Evolutionary conservation across 306 rosid genomes (phyloP).

Genomic region (Inga leiocalycina): DNA sequence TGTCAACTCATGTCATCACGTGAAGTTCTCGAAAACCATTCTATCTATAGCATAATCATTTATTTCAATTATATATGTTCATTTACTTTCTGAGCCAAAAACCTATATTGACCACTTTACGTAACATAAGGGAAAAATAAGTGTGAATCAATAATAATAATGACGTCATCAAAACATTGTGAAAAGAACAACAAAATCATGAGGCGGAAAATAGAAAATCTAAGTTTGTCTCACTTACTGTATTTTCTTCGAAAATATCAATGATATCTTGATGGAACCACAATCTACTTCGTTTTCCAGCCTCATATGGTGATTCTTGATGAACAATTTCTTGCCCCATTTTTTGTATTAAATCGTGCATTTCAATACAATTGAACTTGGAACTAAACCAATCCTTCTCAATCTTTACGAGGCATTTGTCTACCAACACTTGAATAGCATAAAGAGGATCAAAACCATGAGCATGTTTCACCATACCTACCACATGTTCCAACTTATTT

Average conservation of each 20-base stretch:
- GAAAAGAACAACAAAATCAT: not conserved
- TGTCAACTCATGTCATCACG: not conserved
- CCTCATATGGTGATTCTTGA: not conserved
- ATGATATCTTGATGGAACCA: not conserved
- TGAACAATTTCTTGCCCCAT: not conserved
- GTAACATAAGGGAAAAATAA: not conserved
- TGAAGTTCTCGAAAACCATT: not conserved
- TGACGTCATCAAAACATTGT: not conserved
- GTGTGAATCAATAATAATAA: not conserved
- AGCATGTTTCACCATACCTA: not conserved
- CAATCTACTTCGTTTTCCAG: not conserved
- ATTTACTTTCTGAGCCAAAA: not conserved
- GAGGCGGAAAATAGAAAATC: not conserved
- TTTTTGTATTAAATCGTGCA: not conserved
- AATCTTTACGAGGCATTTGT: not conserved
- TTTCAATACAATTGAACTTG: not conserved
- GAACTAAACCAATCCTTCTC: not conserved
- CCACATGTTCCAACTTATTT: not conserved
- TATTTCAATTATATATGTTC: not conserved
- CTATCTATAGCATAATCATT: not conserved
- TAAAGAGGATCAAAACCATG: not conserved
- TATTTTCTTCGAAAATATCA: not conserved
- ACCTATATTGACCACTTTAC: not conserved
- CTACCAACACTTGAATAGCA: not conserved
- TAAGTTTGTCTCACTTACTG: not conserved